phyloP scores from a whole-genome alignment of 495 filamentous ascomycete species.

The Xylaria intraflava region DNA sequence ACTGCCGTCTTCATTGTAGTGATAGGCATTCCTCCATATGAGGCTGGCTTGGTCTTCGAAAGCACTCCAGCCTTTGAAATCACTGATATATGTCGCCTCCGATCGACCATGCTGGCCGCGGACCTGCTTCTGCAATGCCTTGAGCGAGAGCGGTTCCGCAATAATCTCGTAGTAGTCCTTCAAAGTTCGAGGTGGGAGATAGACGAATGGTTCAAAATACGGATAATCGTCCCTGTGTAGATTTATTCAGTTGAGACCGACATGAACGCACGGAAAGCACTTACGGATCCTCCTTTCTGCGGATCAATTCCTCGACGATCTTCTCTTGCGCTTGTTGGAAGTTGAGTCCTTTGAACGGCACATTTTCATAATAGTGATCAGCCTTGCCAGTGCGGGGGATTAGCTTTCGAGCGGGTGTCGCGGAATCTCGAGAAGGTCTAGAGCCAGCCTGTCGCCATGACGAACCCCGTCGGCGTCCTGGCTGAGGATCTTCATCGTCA shows the following conservation, averaged over 20 bases:
- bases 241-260: constrained; percentile 7
- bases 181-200: constrained; percentile 54
- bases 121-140: constrained; percentile 62
- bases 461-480: constrained; percentile 1
- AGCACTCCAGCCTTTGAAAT: constrained; percentile 69
- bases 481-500: constrained; percentile 11
- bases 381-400: constrained; percentile 26
- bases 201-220: constrained; percentile 58
- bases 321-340: constrained; percentile 80
- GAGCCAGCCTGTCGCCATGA: background rate
- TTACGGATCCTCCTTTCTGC: constrained; percentile 55
- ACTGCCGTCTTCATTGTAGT: constrained; percentile 86
- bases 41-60: constrained; percentile 72
- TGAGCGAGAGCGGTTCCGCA: constrained; percentile 63
- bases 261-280: constrained; percentile 16
- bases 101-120: constrained; percentile 60
- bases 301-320: constrained; percentile 62
- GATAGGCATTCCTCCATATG: constrained; percentile 79
- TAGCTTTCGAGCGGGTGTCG: constrained; percentile 19
- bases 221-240: constrained; percentile 39
- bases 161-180: constrained; percentile 76
- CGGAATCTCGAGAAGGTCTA: constrained; percentile 27
- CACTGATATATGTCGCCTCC: constrained; percentile 56
- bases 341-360: constrained; percentile 53
- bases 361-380: constrained; percentile 47